Percentiles rank a stretch among this genome's conserved stretches.
Evolutionary conservation across 345 rosid genomes (phyloP).

Genomic region (Lepidium africanum): DNA sequence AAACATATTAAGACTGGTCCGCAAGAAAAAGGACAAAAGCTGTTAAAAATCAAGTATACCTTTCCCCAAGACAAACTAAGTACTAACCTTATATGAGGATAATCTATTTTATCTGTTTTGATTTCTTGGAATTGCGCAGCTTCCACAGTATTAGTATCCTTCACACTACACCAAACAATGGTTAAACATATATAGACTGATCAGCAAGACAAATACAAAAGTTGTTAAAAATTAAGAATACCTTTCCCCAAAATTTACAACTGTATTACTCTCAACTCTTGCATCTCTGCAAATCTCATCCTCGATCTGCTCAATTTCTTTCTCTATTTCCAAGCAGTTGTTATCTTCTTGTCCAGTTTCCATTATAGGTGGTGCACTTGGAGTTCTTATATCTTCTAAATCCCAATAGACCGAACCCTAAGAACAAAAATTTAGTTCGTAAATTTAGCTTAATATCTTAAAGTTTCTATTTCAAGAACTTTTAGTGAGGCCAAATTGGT

Average conservation of each 20-base stretch:
- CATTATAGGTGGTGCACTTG: conserved; percentile 87
- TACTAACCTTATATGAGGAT: too few relatives aligned
- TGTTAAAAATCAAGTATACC: conserved; percentile 30
- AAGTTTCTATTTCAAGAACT: neutral
- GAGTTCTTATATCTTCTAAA: conserved; percentile 58
- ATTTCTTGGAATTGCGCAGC: conserved; percentile 38
- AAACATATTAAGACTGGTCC: conserved; percentile 6
- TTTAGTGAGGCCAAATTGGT: neutral
- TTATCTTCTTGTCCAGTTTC: conserved; percentile 42
- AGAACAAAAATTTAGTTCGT: neutral
- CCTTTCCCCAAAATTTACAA: conserved; percentile 45
- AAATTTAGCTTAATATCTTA: neutral
- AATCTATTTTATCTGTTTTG: too few relatives aligned
- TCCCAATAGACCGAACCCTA: conserved; percentile 39
- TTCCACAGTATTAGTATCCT: conserved; percentile 16
- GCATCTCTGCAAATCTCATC: conserved; percentile 26
- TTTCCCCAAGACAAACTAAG: conserved; percentile 25
- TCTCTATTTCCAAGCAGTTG: conserved; percentile 30
- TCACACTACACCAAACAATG: conserved; percentile 33
- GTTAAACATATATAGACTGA: conserved; percentile 1
- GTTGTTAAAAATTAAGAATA: conserved; percentile 13
- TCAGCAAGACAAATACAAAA: neutral
- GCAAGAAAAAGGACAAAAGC: neutral
- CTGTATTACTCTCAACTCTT: conserved; percentile 24
- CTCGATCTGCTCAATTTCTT: conserved; percentile 27